Base-by-base conservation (phyloP, 768 basidiomycete genomes). In the Pulveroboletus sp. region DNA sequence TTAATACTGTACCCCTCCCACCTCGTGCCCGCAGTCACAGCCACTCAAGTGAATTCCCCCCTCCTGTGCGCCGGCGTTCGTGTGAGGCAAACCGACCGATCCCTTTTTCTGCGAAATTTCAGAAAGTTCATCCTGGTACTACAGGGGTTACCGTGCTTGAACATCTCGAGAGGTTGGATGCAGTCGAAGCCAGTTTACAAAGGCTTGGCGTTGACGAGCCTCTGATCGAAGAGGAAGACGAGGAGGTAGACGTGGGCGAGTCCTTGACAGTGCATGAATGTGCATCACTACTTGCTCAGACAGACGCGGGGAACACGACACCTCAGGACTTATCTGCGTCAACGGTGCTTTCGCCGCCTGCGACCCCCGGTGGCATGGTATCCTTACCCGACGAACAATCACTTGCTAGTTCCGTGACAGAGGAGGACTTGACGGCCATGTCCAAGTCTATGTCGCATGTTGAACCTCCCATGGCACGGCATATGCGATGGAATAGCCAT, bases 61-160 rank as follows among this genome's bases (percentile, higher is more conserved):
- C 86, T 33, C 83, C 83, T 7, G 77, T 82, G 47, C 77, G 80
- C 27, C 75, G 84, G 38, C 76, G 76, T 37, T 83, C 84, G 31
- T 73, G 79, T 7, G 86, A 85, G 42, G 73, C 76, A 24, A 76
- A 81, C 17, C 78, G 90, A 31, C 89, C 90, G 0, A 85, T 92
- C 12, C 86, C 89, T 4, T 89, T 92, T 65, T 82, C 83, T 11
- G 79, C 83, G n/a, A 91, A 90, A 69, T 87, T 88, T 67, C 81
- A 86, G 61, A 79, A 83, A 42, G 83, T 91, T 31, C 86, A 89
- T 61, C 89, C 89, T 40, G 88, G 86, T 33, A 90, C 89, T 27
- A 92, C 89, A 0, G 91, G 91, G 10, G 89, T 93, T 24, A 85
- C 82, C 9, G 84, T 93, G 42, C 75, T 93, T 33, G 87, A 89